phyloP scores from a whole-genome alignment of 2,329 filamentous ascomycete species.

The Colletotrichum endophyticum region DNA sequence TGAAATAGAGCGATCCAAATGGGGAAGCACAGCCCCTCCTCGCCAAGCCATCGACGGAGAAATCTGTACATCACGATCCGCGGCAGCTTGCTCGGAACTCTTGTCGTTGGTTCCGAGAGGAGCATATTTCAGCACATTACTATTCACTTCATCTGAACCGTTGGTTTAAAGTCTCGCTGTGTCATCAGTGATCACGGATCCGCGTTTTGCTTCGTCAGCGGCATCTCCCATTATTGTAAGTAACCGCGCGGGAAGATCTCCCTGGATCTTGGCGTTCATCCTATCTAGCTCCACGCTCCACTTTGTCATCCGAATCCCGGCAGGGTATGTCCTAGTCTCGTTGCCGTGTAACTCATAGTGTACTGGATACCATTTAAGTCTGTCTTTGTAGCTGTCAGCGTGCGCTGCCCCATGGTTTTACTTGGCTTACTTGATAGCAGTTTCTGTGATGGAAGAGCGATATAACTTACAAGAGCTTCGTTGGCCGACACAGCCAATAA shows the following conservation, averaged over 20 bases:
- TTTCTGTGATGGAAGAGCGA: background rate
- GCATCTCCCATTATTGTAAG: background rate
- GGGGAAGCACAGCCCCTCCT: background rate
- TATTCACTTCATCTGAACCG: background rate
- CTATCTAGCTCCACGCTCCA: background rate
- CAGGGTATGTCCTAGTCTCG: background rate
- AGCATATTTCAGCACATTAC: background rate
- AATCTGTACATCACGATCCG: background rate
- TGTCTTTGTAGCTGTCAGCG: background rate
- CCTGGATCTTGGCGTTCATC: background rate
- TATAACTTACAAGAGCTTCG: background rate
- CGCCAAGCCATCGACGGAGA: background rate
- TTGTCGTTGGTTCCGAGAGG: background rate
- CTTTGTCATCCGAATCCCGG: background rate
- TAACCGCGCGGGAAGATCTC: background rate
- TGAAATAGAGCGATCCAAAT: background rate
- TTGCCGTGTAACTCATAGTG: background rate
- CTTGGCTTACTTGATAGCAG: background rate
- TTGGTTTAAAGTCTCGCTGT: background rate
- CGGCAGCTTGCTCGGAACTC: background rate
- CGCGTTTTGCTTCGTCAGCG: background rate
- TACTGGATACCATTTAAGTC: accelerated
- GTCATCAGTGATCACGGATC: background rate
- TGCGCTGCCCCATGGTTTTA: background rate
- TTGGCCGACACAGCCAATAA: background rate